Conservation (phyloP, 1,139 yeast genomes). For the Waltiozyma sp. region DNA sequence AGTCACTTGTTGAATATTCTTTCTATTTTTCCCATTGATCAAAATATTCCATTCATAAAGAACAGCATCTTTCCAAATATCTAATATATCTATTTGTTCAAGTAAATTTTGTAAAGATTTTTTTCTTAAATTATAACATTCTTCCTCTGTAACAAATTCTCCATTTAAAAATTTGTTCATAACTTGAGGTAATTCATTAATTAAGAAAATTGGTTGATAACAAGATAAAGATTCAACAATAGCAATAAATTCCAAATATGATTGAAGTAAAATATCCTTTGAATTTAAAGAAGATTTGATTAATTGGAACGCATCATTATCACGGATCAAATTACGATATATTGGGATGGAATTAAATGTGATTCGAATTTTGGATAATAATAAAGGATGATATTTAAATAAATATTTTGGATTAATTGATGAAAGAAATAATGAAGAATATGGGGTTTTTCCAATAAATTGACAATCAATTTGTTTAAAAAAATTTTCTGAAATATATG, state of each 20-base stretch:
- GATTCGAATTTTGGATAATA: conserved; percentile 15
- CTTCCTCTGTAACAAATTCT: conserved; percentile 21
- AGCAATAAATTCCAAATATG: conserved; percentile 26
- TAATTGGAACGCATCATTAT: conserved; percentile 15
- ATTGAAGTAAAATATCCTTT: conserved; percentile 17
- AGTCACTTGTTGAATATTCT: conserved; percentile 5
- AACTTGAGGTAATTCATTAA: conserved; percentile 21
- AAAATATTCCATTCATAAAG: conserved; percentile 15
- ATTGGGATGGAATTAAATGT: conserved; percentile 18
- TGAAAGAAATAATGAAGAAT: conserved; percentile 19
- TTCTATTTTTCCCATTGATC: conserved; percentile 9
- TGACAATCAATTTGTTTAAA: conserved; percentile 17
- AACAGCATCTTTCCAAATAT: conserved; percentile 23
- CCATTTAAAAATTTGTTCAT: conserved; percentile 23
- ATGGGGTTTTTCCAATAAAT: too few species aligned
- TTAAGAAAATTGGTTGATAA: conserved; percentile 16
- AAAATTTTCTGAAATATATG: conserved; percentile 14
- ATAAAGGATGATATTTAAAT: conserved; percentile 11
- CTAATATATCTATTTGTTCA: conserved; percentile 9
- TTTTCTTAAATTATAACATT: conserved; percentile 21
- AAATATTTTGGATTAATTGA: conserved; percentile 23
- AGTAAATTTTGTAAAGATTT: conserved; percentile 20
- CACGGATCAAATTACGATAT: conserved; percentile 19
- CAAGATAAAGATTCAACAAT: conserved; percentile 20
- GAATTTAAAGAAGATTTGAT: conserved; percentile 17